Evolutionary conservation across 1,139 yeast species (phyloP).

Genomic region (Nakaseomyces delphensis): DNA sequence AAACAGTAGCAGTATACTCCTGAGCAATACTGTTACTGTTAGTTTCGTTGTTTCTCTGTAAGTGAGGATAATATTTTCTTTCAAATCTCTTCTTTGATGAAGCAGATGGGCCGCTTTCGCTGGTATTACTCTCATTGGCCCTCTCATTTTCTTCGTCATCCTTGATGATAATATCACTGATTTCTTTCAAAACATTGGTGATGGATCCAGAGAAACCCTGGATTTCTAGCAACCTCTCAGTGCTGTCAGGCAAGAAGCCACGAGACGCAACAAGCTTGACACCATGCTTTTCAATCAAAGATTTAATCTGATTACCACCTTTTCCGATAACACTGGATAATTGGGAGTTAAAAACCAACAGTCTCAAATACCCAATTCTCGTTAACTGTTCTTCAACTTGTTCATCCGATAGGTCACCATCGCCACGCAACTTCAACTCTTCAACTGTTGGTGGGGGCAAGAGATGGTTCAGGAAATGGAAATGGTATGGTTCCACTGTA

Average conservation of each 20-base stretch:
- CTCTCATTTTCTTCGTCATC: constrained; percentile 20
- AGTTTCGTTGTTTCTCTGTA: constrained; percentile 5
- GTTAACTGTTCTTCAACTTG: constrained; percentile 18
- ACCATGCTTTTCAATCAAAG: constrained; percentile 58
- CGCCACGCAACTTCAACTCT: constrained; percentile 16
- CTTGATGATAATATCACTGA: constrained; percentile 23
- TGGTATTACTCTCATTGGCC: constrained; percentile 10
- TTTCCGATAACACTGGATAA: constrained; percentile 89
- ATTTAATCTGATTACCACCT: constrained; percentile 73
- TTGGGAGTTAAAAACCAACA: constrained; percentile 76
- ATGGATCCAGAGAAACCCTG: constrained; percentile 71
- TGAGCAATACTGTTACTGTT: constrained; percentile 8
- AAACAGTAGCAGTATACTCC: constrained; percentile 19
- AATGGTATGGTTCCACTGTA: constrained; percentile 18
- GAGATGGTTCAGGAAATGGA: constrained; percentile 30
- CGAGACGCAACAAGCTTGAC: constrained; percentile 86
- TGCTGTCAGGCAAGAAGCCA: constrained; percentile 72
- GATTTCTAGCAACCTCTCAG: constrained; percentile 80
- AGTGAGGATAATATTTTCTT: constrained; percentile 23
- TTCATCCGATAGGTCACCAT: not conserved
- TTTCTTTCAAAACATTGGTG: constrained; percentile 55
- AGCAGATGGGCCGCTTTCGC: not conserved
- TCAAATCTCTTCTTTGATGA: constrained; percentile 1
- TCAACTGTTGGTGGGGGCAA: constrained; percentile 26
- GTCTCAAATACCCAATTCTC: constrained; percentile 40